Conservation (phyloP, 306 rosid species). For the Medicago arabica region DNA sequence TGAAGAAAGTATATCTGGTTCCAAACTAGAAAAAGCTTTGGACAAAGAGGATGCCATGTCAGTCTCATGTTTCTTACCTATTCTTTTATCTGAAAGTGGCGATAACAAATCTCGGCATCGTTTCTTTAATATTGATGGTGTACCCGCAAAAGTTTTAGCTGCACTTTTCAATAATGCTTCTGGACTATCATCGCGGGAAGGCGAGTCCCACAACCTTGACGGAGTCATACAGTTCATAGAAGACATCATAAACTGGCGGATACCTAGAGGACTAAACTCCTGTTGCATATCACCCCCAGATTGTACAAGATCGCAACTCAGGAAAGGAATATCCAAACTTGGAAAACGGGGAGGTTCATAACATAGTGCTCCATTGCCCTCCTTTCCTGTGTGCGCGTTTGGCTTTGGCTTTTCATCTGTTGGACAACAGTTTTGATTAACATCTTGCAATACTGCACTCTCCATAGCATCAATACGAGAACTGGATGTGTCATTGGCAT, state of each 20-base stretch:
- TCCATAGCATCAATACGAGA: conserved; percentile 53
- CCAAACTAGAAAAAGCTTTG: conserved; percentile 75
- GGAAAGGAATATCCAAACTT: conserved; percentile 87
- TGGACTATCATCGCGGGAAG: conserved; percentile 73
- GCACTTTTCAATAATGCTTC: conserved; percentile 89
- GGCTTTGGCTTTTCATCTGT: conserved; percentile 48
- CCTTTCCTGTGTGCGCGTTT: conserved; percentile 53
- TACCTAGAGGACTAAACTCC: conserved; percentile 97
- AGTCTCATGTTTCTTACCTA: conserved; percentile 73
- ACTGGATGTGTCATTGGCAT: conserved; percentile 58
- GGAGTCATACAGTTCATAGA: conserved; percentile 91
- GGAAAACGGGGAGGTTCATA: conserved; percentile 99
- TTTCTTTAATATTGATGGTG: conserved; percentile 95
- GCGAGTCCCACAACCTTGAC: conserved; percentile 90
- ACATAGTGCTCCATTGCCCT: conserved; percentile 71
- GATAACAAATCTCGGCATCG: conserved; percentile 81
- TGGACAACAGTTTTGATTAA: conserved; percentile 51
- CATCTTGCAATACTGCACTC: conserved; percentile 47
- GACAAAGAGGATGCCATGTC: conserved; percentile 64
- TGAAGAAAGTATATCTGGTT: conserved; percentile 49
- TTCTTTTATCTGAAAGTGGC: conserved; percentile 84
- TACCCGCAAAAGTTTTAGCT: conserved; percentile 81
- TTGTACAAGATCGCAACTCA: conserved; percentile 93
- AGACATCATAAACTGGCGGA: conserved; percentile 92
- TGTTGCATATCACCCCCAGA: conserved; percentile 85